Base-by-base conservation (phyloP, 2,329 filamentous ascomycete species). In the Ascochyta lentis region DNA sequence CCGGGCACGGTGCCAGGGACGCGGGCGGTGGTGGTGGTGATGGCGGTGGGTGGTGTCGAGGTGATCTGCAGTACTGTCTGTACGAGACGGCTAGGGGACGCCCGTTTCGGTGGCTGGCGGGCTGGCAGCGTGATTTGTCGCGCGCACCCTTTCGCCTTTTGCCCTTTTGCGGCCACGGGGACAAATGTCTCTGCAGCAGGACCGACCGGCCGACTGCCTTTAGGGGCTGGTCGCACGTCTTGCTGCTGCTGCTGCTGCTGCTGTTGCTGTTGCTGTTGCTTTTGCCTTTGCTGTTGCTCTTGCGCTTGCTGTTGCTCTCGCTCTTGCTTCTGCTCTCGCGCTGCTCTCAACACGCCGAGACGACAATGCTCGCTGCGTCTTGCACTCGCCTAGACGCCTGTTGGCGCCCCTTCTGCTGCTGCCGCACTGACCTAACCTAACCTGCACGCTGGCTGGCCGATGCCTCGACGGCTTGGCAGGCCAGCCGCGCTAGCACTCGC, bases 1-100 rank as follows among this genome's bases (percentile, higher is more conserved):
- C 64, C 59, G 55, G 61, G 63, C 59, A 58, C 56, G 26, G 57
- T 59, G 67, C 61, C 62, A 65, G 61, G 60, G 60, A 67, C 62
- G 43, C 53, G 46, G 49, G 55, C 49, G 41, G 29, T 39, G 15
- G 54, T 19, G 19, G 19, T 19, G 19, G 19, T 19, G 24, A 26
- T 6, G 24, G 24, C 6, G 24, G 24, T 8, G 38, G 55, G 67
- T 54, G 49, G 49, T 54, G 55, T 58, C 55, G 33, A 43, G 42
- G 60, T 58, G 64, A 67, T 66, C 53, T 47, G 43, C 53, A 49
- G 33, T 9, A 10, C 29, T 31, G 40, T 38, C 6, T 26, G 24
- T 26, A 35, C 22, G 40, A 43, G 43, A 43, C 42, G 38, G 39
- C 33, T 29, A 42, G 37, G 40, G 46, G 31, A 33, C 22, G 19